These are phyloP conservation scores for Cryphonectria carpinicola DNA, from an alignment of 2,329 filamentous ascomycete genomes.

Conservation along the genomic window DNA sequence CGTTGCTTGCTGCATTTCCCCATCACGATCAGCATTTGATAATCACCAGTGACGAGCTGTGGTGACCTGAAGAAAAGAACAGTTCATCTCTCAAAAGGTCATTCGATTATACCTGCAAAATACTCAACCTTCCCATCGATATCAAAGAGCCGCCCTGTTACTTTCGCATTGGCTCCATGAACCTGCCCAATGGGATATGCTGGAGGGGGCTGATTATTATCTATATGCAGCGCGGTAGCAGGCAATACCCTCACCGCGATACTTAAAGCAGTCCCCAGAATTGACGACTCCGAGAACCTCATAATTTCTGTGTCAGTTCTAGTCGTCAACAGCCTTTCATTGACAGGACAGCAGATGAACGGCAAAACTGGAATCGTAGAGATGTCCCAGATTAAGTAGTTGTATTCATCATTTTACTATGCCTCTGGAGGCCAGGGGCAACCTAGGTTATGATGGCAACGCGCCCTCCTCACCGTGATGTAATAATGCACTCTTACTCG, in stretches of 20 bases:
- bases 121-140: conserved; percentile 20
- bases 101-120: conserved; percentile 19
- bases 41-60: background rate
- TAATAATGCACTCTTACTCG: background rate
- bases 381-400: background rate
- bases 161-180: conserved; percentile 18
- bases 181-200: conserved; percentile 22
- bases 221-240: conserved; percentile 15
- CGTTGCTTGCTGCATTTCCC: conserved; percentile 21
- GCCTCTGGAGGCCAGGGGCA: background rate
- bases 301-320: conserved; percentile 1
- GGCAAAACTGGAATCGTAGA: background rate
- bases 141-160: conserved; percentile 23
- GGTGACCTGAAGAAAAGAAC: background rate
- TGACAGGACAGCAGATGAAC: background rate
- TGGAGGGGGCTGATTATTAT: conserved; percentile 18
- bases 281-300: conserved; percentile 11
- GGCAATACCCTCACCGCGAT: conserved; percentile 3
- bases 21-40: background rate
- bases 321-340: background rate
- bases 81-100: background rate
- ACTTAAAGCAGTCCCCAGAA: conserved; percentile 8
- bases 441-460: background rate
- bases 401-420: background rate
- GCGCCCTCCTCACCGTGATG: background rate